Evolutionary conservation across 2,329 filamentous ascomycete species (phyloP), one percentile per base, ranked within the genome.

Genomic region (Aspergillus flavus): DNA sequence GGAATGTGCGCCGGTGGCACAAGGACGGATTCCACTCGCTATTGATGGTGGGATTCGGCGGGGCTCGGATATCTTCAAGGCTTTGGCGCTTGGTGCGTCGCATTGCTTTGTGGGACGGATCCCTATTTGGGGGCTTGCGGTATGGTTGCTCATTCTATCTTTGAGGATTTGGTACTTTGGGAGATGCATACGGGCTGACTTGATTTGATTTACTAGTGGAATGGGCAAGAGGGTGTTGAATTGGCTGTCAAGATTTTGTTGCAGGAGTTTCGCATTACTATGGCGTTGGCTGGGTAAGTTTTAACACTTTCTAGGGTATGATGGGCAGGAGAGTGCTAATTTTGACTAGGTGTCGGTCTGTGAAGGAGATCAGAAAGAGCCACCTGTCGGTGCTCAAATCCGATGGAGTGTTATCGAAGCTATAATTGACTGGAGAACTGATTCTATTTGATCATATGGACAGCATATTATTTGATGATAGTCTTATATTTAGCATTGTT

Each of bases 21-120:
- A 68, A 21, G 75, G 75, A 1, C 71, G 71, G 26, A 76, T 80
- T 19, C 72, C 66, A 21, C 69, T 74, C 45, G 74, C 69, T 19
- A 66, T 78, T 19, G 76, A 78, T 57, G 75, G 76, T 3, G 76
- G 74, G 0, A 76, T 79, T 28, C 71, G 75, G 7, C 69, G 75
- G 2, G 76, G 75, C 0, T 71, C 73, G 1, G 76, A 79, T 61
- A 73, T 78, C 30, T 78, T 78, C 69, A 78, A 78, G 48, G 75
- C 75, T 5, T 28, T 79, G 6, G 76, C 76, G 4, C 59, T 79
- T 19, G 76, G 76, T 2, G 76, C 76, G 6, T 64, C 68, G 14
- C 69, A 67, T 58, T 75, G 72, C 41, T 77, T 77, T 52, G 59
- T 75, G 12, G 76, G 77, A 14, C 55, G 76, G 19, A 71, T 75